A percentile compares a stretch with the other conserved stretches of the same genome.
Conservation (phyloP, 2,329 filamentous ascomycete species). For the Calonectria crousiana region DNA sequence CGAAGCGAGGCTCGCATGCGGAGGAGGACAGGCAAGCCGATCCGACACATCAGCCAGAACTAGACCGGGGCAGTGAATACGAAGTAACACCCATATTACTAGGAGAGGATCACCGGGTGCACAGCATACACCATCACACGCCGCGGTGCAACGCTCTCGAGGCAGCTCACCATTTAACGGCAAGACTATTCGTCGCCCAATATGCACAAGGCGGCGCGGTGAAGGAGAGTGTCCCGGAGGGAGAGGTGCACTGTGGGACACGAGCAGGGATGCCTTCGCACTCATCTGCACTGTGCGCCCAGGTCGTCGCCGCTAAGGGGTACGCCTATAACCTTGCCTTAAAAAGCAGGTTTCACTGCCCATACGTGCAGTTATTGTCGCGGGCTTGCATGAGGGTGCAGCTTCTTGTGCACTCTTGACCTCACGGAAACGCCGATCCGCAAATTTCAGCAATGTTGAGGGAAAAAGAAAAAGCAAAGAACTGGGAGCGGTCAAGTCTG, state of each 20-base stretch:
- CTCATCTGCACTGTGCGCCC: neutral
- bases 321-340: neutral
- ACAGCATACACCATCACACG: neutral
- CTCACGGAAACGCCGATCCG: neutral
- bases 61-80: neutral
- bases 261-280: neutral
- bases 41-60: neutral
- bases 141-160: neutral
- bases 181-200: slow-evolving; percentile 9
- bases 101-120: neutral
- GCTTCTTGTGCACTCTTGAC: neutral
- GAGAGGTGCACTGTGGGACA: neutral
- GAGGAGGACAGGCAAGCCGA: neutral
- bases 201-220: neutral
- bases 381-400: slow-evolving; percentile 5
- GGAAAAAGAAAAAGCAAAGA: neutral
- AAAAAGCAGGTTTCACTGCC: neutral
- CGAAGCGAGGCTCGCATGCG: neutral
- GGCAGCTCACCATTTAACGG: neutral
- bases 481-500: neutral
- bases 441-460: neutral
- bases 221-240: neutral
- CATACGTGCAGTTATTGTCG: neutral
- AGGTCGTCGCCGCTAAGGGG: neutral
- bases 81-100: neutral